These are phyloP conservation scores for Pichia exigua DNA, from an alignment of 805 yeast genomes.

Conservation along the genomic window DNA sequence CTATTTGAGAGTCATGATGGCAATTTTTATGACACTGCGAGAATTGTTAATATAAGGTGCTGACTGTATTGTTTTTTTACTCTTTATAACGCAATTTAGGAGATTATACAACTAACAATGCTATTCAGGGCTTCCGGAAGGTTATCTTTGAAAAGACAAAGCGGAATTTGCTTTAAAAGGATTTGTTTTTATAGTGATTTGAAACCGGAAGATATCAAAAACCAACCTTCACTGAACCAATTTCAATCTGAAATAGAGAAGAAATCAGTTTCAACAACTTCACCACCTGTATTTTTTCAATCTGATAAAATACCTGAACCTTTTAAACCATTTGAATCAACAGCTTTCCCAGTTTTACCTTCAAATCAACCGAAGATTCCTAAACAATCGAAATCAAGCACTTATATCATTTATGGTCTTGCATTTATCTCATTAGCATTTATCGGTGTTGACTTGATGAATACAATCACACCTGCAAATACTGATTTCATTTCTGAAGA, in stretches of 20 bases:
- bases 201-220: neutral
- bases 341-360: neutral
- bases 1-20: neutral
- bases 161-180: neutral
- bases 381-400: neutral
- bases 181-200: neutral
- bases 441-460: neutral
- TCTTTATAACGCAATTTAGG: neutral
- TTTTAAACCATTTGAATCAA: neutral
- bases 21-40: neutral
- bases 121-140: neutral
- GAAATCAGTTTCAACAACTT: neutral
- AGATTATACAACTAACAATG: neutral
- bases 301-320: conserved; percentile 1
- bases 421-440: neutral
- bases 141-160: neutral
- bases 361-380: neutral
- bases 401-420: neutral
- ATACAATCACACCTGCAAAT: neutral
- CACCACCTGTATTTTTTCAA: conserved; percentile 3
- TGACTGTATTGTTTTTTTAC: neutral
- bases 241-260: neutral
- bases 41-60: neutral
- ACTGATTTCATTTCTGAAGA: conserved; percentile 12
- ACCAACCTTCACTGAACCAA: conserved; percentile 6